These are phyloP conservation scores for Penicillium concentricum DNA, from an alignment of 2,329 filamentous ascomycete species.

Conservation along the genomic window DNA sequence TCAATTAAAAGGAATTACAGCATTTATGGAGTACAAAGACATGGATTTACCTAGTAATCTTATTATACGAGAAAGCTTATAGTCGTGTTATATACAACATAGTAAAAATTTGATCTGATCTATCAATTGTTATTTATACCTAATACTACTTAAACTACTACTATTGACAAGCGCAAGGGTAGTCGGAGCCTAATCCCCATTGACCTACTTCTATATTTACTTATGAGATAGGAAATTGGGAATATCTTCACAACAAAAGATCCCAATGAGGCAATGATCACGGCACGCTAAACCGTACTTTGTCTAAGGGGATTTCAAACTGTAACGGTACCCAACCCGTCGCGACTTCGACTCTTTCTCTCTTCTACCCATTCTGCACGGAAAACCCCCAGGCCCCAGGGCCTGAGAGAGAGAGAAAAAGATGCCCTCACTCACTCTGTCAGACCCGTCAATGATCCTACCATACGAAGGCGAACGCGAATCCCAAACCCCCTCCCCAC, in stretches of 20 bases:
- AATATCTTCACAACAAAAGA: slow-evolving; percentile 10
- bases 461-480: slow-evolving; percentile 63
- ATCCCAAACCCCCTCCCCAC: slow-evolving; percentile 52
- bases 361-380: not conserved
- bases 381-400: slow-evolving; percentile 8
- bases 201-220: not conserved
- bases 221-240: not conserved
- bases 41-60: not conserved
- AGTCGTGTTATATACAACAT: not conserved
- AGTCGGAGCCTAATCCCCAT: not conserved
- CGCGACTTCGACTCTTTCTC: slow-evolving; percentile 6
- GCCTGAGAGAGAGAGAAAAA: slow-evolving; percentile 6
- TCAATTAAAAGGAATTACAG: not conserved
- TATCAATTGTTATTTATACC: not conserved
- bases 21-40: not conserved
- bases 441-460: slow-evolving; percentile 92
- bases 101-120: not conserved
- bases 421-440: slow-evolving; percentile 79
- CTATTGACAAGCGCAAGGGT: not conserved
- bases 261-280: slow-evolving; percentile 25
- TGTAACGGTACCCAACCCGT: slow-evolving; percentile 1
- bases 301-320: slow-evolving; percentile 16
- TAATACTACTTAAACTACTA: slow-evolving; percentile 1
- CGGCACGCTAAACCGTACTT: slow-evolving; percentile 21
- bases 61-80: not conserved